Evolutionary conservation across 1,139 yeast species (phyloP).

Genomic region (Lizanozyma gosingica): DNA sequence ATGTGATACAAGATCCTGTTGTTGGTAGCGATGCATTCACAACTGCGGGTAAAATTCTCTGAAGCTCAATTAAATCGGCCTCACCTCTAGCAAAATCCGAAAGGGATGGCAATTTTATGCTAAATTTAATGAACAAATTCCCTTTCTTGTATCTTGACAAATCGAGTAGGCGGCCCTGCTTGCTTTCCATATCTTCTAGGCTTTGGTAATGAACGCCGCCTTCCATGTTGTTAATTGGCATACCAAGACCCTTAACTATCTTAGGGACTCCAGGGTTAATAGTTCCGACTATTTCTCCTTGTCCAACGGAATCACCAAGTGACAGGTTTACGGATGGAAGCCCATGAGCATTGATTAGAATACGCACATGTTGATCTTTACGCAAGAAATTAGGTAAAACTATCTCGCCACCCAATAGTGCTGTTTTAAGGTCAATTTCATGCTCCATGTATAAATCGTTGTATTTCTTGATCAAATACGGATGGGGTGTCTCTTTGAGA

Average conservation of each 20-base stretch:
- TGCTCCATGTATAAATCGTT: slow-evolving; percentile 39
- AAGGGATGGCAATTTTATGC: slow-evolving; percentile 26
- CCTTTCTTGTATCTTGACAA: slow-evolving; percentile 21
- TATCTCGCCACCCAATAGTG: slow-evolving; percentile 48
- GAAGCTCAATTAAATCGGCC: slow-evolving; percentile 16
- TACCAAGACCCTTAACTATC: slow-evolving; percentile 42
- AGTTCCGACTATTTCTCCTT: slow-evolving; percentile 41
- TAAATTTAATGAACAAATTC: slow-evolving; percentile 33
- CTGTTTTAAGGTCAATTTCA: slow-evolving; percentile 41
- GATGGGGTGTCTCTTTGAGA: slow-evolving; percentile 25
- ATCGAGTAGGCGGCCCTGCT: slow-evolving; percentile 12
- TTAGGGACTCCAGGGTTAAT: slow-evolving; percentile 39
- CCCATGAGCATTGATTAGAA: slow-evolving; percentile 34
- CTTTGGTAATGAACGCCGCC: slow-evolving; percentile 19
- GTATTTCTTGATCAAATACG: slow-evolving; percentile 39
- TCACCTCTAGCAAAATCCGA: slow-evolving; percentile 16
- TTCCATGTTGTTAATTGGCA: slow-evolving; percentile 51
- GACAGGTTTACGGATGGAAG: slow-evolving; percentile 14
- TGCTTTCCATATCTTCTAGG: slow-evolving; percentile 11
- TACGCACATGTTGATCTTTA: slow-evolving; percentile 32
- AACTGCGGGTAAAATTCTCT: slow-evolving; percentile 17
- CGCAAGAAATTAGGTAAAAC: slow-evolving; percentile 32
- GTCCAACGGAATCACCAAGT: slow-evolving; percentile 16
- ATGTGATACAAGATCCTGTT: slow-evolving; percentile 6
- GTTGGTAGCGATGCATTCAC: background rate